Base-by-base conservation (phyloP, 2,329 filamentous ascomycete species). In the Kalmusia sp. region DNA sequence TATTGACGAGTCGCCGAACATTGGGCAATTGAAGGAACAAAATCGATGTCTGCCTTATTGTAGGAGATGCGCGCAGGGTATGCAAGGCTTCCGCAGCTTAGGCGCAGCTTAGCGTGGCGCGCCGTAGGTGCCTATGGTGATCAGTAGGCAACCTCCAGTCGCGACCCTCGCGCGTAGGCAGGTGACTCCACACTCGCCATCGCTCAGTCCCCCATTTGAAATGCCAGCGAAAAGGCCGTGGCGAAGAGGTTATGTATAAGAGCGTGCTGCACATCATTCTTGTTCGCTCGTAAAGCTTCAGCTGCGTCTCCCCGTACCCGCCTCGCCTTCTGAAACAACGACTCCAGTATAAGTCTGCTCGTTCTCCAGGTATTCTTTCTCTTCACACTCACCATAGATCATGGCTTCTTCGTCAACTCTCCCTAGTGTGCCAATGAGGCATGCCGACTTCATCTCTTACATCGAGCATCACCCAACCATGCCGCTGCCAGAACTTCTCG, bases 401-500 rank as follows among this genome's bases (percentile, higher is more conserved):
- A 61, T 61, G 58, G 30, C 54, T 21, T 31, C 38, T n/a, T 40
- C 44, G n/a, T 46, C 53, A 11, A 24, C 39, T 12, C 66, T 79
- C 14, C 76, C 76, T 3, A 7, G 57, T 9, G 62, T 78, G 6
- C 77, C 76, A n/a, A 70, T 59, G 7, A 64, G 68, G 37, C 76
- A 77, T 54, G 57, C 61, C n/a, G 64, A 76, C 24, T 80, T 80
- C 71, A 69, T 81, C 48, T 55, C 70, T 14, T 83, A 90, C 70
- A 79, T 91, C 52, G 76, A 79, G 11, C 74, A 80, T 51, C 78
- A 87, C 56, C 76, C 81, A 5, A 73, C 82, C 22, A 81, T 75
- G 49, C 75, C 84, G 1, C 77, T 91, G 58, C 57, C 69, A 5
- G 79, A 88, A 28, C 77, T 92, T 47, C 71, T 91, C 51, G 76